Evolutionary conservation across 2,329 filamentous ascomycete genomes (phyloP), one percentile per base, ranked within the genome.

Genomic region (Bipolaris gigantea): DNA sequence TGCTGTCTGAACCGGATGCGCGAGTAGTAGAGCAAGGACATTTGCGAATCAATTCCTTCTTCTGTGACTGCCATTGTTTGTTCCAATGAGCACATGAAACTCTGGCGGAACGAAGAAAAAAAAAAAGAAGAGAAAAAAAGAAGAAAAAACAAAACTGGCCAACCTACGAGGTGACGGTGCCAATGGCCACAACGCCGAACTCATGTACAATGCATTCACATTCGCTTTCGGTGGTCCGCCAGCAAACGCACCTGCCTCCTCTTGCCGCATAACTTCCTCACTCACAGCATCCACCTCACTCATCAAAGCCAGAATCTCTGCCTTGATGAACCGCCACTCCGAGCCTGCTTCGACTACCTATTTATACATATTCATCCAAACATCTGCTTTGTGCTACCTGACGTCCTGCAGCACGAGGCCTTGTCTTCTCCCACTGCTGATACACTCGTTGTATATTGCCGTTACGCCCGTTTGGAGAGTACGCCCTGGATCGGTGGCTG

Each of bases 121-220:
- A 30, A 30, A 3, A 30, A 13, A 9, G 5, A 30, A 30, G 5
- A n/a, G n/a, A n/a, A n/a, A n/a, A n/a, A n/a, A n/a, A n/a, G n/a
- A n/a, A n/a, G n/a, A n/a, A n/a, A n/a, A n/a, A n/a, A n/a, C n/a
- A n/a, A n/a, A n/a, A n/a, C n/a, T n/a, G n/a, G n/a, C n/a, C n/a
- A 30, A 49, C 50, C 18, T 83, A 54, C 86, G 76, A 25, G 74
- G 74, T 25, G 73, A 71, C 60, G 85, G 81, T 35, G 57, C 67
- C 45, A 63, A 3, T 4, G 63, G 60, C 11, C 64, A 61, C 15
- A 61, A 59, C 5, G 62, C 73, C 42, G 73, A 70, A 25, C 61
- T 65, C 57, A 68, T 59, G 18, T 74, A 67, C 21, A 77, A 41
- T 15, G 70, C 61, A 58, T 76, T 74, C 19, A 76, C 61, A 58